Percentiles rank a stretch among this genome's conserved stretches.
Evolutionary conservation across 2,329 filamentous ascomycete genomes (phyloP).

Genomic region (Aspergillus persii): DNA sequence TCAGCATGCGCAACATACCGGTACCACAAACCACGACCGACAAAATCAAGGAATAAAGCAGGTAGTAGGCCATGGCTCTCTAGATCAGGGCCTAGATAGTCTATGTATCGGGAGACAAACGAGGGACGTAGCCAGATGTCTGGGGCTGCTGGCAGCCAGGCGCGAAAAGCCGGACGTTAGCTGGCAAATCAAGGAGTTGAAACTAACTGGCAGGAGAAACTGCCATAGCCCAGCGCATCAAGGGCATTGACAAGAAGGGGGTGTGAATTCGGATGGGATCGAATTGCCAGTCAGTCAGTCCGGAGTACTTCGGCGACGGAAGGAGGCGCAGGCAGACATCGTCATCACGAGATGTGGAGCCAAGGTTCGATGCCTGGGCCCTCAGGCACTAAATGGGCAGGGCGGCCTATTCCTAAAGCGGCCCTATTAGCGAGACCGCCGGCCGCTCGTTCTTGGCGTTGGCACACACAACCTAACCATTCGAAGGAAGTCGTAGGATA

Average conservation of each 20-base stretch:
- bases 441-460: slow-evolving; percentile 27
- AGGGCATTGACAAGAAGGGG: slow-evolving; percentile 8
- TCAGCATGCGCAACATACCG: slow-evolving; percentile 44
- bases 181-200: not conserved
- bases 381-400: not conserved
- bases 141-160: not conserved
- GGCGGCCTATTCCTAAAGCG: slow-evolving; percentile 31
- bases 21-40: slow-evolving; percentile 69
- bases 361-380: not conserved
- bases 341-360: not conserved
- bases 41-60: slow-evolving; percentile 76
- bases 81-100: not conserved
- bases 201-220: slow-evolving; percentile 8
- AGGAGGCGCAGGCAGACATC: not conserved
- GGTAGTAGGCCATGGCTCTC: slow-evolving; percentile 64
- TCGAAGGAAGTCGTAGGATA: slow-evolving; percentile 7
- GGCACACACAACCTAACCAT: slow-evolving; percentile 28
- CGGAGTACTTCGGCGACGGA: no score
- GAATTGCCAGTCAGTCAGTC: no score
- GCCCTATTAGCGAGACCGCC: slow-evolving; percentile 39
- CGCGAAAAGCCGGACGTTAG: not conserved
- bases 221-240: slow-evolving; percentile 8
- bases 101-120: not conserved
- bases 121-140: not conserved
- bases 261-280: not conserved